Percentiles rank a stretch among this genome's conserved stretches.
These are phyloP conservation scores for Fragilaria radians DNA, from an alignment of 108 stramenopile species.

Conservation along the genomic window DNA sequence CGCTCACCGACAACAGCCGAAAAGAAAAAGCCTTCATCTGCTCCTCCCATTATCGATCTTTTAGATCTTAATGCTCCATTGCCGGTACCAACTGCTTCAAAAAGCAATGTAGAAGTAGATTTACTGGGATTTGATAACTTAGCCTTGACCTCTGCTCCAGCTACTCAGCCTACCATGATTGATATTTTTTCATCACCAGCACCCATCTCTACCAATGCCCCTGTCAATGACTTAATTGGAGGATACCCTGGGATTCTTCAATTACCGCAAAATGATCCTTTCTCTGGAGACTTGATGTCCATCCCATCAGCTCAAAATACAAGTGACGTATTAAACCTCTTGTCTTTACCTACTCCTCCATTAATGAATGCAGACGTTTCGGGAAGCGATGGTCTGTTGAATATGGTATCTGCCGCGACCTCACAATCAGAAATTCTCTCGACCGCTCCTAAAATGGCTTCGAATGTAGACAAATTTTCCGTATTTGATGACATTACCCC, in stretches of 20 bases:
- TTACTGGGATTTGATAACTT: conserved; percentile 30
- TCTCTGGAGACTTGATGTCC: too few species aligned
- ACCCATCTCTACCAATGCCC: too few species aligned
- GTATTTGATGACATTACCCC: conserved; percentile 33
- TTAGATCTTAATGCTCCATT: conserved; percentile 3
- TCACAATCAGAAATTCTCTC: neutral
- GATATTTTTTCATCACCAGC: too few species aligned
- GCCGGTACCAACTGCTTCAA: neutral
- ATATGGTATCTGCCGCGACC: neutral
- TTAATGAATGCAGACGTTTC: neutral
- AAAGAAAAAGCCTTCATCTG: neutral
- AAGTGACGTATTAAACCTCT: neutral
- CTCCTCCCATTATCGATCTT: neutral
- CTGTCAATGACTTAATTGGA: too few species aligned
- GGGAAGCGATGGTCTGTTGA: neutral
- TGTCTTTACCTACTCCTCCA: conserved; percentile 3
- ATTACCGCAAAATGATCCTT: too few species aligned
- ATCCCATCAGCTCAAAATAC: too few species aligned
- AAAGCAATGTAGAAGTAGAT: conserved; percentile 15
- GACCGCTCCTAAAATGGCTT: neutral
- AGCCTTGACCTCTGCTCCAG: too few species aligned
- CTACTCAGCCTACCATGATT: too few species aligned
- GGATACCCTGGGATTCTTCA: too few species aligned
- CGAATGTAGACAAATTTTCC: conserved; percentile 26
- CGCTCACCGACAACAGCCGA: conserved; percentile 6